phyloP scores from a whole-genome alignment of 495 filamentous ascomycete genomes.

The Neurospora sp. region DNA sequence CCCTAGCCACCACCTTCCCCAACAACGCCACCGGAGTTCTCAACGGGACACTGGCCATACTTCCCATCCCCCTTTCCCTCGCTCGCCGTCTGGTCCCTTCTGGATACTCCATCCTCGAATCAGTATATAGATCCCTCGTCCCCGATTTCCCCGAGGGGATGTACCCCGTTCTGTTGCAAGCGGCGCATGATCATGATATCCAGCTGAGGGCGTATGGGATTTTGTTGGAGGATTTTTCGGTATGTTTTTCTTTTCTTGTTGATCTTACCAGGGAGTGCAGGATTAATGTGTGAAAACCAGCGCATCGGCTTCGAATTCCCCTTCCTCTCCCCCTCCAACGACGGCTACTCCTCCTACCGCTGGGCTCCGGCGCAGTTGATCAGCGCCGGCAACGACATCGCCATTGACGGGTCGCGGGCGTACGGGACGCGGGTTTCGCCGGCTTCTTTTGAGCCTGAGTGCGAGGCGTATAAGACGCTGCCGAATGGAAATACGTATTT shows the following conservation, averaged over 20 bases:
- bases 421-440: conserved; percentile 31
- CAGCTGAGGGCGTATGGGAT: conserved; percentile 25
- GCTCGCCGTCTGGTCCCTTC: conserved; percentile 27
- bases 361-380: conserved; percentile 33
- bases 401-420: conserved; percentile 24
- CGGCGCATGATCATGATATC: conserved; percentile 35
- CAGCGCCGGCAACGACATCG: conserved; percentile 20
- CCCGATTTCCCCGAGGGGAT: conserved; percentile 32
- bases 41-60: conserved; percentile 31
- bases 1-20: conserved; percentile 25
- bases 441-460: conserved; percentile 25
- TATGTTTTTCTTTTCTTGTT: conserved; percentile 10
- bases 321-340: conserved; percentile 28
- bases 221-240: conserved; percentile 31
- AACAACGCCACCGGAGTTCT: conserved; percentile 31
- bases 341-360: conserved; percentile 30
- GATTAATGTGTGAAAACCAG: conserved; percentile 7
- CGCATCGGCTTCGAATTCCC: conserved; percentile 37
- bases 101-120: conserved; percentile 29
- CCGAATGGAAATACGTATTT: conserved; percentile 23
- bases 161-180: conserved; percentile 35
- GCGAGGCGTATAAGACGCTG: conserved; percentile 25
- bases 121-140: conserved; percentile 25
- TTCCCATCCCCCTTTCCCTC: conserved; percentile 27
- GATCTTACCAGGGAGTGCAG: no score